Evolutionary conservation across 176 grass and related monocot species (phyloP).

Genomic region (Bolboschoenus planiculmis): DNA sequence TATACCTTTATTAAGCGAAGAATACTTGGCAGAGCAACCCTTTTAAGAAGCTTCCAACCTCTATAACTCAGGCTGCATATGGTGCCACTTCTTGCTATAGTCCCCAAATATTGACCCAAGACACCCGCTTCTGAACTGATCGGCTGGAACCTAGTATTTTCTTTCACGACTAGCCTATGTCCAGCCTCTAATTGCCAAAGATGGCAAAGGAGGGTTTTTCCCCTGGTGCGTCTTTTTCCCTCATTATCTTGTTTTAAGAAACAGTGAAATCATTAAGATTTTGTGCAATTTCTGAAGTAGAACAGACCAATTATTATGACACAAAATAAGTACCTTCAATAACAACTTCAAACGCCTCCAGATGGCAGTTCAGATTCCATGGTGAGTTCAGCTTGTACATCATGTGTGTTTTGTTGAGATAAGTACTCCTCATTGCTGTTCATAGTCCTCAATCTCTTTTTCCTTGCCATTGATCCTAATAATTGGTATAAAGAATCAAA

Average conservation of each 20-base stretch:
- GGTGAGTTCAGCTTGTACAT: background rate
- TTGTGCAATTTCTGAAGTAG: background rate
- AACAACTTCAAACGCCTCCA: background rate
- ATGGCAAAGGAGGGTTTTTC: background rate
- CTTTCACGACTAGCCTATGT: background rate
- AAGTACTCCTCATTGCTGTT: background rate
- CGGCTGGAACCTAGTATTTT: background rate
- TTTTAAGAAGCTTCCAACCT: background rate
- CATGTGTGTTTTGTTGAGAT: background rate
- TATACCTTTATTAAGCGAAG: background rate
- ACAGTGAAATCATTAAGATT: background rate
- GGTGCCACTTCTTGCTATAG: background rate
- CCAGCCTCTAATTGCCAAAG: background rate
- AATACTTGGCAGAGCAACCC: background rate
- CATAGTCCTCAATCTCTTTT: background rate
- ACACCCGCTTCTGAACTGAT: background rate
- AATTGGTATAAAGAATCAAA: background rate
- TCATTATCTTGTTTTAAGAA: background rate
- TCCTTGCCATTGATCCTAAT: background rate
- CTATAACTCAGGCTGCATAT: background rate
- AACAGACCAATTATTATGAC: background rate
- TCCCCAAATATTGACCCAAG: background rate
- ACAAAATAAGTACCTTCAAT: background rate
- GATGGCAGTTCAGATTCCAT: background rate
- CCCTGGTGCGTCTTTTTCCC: background rate